phyloP scores from a whole-genome alignment of 768 basidiomycete species.

The Kwoniella newhampshirensis region DNA sequence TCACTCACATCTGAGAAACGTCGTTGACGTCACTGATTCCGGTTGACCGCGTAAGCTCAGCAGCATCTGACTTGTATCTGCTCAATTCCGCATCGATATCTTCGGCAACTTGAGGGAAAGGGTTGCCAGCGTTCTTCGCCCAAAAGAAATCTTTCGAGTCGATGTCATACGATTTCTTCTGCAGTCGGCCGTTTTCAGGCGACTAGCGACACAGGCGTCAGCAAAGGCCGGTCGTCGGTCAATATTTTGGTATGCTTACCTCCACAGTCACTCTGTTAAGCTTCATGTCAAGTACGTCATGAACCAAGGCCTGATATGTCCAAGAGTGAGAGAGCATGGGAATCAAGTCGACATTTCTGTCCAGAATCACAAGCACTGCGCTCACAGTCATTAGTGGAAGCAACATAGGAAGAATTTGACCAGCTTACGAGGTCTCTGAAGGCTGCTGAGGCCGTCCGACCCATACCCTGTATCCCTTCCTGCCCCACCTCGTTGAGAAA shows the following conservation, averaged over 20 bases:
- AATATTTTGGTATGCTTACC: constrained; percentile 51
- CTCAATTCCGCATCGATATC: constrained; percentile 91
- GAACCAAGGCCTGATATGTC: constrained; percentile 98
- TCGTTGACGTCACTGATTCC: constrained; percentile 95
- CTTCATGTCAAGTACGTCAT: constrained; percentile 95
- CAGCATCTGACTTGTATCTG: constrained; percentile 84
- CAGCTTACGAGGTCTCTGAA: constrained; percentile 76
- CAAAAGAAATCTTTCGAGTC: constrained; percentile 99
- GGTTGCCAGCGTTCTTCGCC: constrained; percentile 91
- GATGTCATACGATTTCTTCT: constrained; percentile 81
- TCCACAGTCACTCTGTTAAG: constrained; percentile 87
- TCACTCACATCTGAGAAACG: constrained; percentile 82
- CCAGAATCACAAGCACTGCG: constrained; percentile 85
- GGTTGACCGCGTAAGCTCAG: constrained; percentile 92
- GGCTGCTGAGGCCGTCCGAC: constrained; percentile 73
- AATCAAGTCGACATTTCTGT: constrained; percentile 90
- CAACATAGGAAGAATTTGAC: background rate
- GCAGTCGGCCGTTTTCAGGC: constrained; percentile 60
- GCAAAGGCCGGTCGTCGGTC: background rate
- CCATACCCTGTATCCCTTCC: constrained; percentile 70
- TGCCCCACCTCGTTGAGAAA: constrained; percentile 40
- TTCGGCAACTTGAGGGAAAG: constrained; percentile 97
- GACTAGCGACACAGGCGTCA: constrained; percentile 54
- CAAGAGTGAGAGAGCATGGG: constrained; percentile 94
- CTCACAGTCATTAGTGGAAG: background rate